Percentiles rank a stretch among this genome's conserved stretches.
Conservation (phyloP, 2,329 filamentous ascomycete species). For the Aspergillus fumigatus region DNA sequence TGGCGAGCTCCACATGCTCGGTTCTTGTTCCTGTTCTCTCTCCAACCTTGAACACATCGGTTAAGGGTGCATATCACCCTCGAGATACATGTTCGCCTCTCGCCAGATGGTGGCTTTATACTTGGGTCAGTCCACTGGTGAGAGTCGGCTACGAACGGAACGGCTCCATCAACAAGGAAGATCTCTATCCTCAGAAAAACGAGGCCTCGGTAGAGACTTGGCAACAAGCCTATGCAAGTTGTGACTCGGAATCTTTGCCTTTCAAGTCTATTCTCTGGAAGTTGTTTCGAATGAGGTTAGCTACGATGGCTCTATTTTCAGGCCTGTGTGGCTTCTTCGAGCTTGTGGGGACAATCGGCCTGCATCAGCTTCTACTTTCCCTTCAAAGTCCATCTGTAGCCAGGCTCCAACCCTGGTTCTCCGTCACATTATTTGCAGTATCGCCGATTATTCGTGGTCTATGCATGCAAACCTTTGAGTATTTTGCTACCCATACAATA, state of each 20-base stretch:
- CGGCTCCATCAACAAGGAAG: conserved; percentile 1
- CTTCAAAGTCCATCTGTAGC: conserved; percentile 3
- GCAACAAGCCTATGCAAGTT: not conserved
- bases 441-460: conserved; percentile 11
- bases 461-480: conserved; percentile 13
- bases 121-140: conserved; percentile 8
- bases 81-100: conserved; percentile 4
- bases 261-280: conserved; percentile 4
- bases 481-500: conserved; percentile 11
- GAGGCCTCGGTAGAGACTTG: conserved; percentile 1
- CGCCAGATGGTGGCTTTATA: conserved; percentile 10
- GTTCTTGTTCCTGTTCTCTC: conserved; percentile 4
- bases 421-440: conserved; percentile 2
- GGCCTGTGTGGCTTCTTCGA: conserved; percentile 8
- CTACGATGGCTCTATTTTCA: conserved; percentile 3
- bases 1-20: conserved; percentile 1
- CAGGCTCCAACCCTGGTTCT: conserved; percentile 7
- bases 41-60: not conserved
- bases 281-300: conserved; percentile 4
- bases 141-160: not conserved
- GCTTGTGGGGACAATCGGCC: conserved; percentile 6
- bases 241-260: not conserved
- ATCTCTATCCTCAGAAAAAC: not conserved
- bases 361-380: conserved; percentile 8
- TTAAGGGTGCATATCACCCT: conserved; percentile 1